Evolutionary conservation across 768 basidiomycete genomes (phyloP).

Genomic region (Roridomyces roridus): DNA sequence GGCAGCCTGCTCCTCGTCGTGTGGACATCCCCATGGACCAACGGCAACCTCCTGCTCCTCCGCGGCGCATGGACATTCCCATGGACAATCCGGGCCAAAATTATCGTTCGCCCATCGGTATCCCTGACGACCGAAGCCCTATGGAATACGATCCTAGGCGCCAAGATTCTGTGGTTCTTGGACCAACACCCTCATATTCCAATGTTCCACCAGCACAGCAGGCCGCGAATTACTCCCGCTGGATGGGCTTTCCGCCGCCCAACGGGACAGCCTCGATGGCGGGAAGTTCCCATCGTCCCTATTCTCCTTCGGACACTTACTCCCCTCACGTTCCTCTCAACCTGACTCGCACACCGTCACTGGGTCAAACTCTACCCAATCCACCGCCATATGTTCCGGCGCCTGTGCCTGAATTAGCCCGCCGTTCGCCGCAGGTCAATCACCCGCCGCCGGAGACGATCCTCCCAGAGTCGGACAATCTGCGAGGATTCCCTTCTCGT

Average conservation of each 20-base stretch:
- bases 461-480: slow-evolving; percentile 5
- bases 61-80: background rate
- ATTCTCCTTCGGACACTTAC: slow-evolving; percentile 16
- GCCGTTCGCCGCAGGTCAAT: slow-evolving; percentile 1
- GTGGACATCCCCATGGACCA: too few species aligned
- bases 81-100: background rate
- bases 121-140: slow-evolving; percentile 7
- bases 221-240: slow-evolving; percentile 11
- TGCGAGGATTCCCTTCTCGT: background rate
- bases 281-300: slow-evolving; percentile 13
- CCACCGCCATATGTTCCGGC: slow-evolving; percentile 1
- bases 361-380: background rate
- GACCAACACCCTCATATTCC: slow-evolving; percentile 18
- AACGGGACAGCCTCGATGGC: background rate
- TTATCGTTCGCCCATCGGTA: slow-evolving; percentile 15
- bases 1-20: background rate
- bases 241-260: slow-evolving; percentile 16
- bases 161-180: slow-evolving; percentile 16
- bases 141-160: slow-evolving; percentile 20
- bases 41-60: slow-evolving; percentile 2
- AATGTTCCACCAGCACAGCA: background rate
- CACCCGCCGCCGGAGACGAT: background rate
- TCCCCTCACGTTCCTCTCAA: slow-evolving; percentile 21
- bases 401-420: background rate
- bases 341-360: background rate